phyloP scores from a whole-genome alignment of 805 yeast species.

The Ogataea kodamae region DNA sequence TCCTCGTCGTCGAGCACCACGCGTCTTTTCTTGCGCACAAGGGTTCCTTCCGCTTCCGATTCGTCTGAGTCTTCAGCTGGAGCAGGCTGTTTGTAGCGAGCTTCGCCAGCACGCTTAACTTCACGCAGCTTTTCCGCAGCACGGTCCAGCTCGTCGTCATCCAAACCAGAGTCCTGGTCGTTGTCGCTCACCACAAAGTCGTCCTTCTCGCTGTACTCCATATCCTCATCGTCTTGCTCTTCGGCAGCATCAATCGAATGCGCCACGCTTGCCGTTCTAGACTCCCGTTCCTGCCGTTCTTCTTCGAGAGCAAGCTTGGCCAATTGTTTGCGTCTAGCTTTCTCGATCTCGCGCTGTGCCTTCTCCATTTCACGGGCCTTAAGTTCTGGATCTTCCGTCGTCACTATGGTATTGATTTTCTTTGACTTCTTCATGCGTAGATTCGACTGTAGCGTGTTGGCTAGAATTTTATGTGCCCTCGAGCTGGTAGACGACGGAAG shows the following conservation, averaged over 20 bases:
- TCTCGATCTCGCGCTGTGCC: slow-evolving; percentile 58
- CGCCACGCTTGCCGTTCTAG: slow-evolving; percentile 11
- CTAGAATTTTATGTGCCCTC: slow-evolving; percentile 73
- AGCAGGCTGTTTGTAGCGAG: slow-evolving; percentile 43
- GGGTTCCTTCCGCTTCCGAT: slow-evolving; percentile 46
- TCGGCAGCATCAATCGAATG: slow-evolving; percentile 40
- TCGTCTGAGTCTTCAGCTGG: slow-evolving; percentile 41
- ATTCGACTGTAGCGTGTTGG: slow-evolving; percentile 58
- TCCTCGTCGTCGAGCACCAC: slow-evolving; percentile 49
- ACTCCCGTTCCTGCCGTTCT: slow-evolving; percentile 50
- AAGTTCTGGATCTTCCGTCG: slow-evolving; percentile 62
- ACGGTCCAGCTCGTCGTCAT: slow-evolving; percentile 40
- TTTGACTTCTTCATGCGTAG: slow-evolving; percentile 44
- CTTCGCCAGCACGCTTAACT: slow-evolving; percentile 54
- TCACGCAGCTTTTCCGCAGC: slow-evolving; percentile 58
- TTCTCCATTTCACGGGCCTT: slow-evolving; percentile 66
- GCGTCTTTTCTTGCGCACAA: slow-evolving; percentile 43
- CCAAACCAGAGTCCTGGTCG: slow-evolving; percentile 31
- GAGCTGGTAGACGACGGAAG: slow-evolving; percentile 91
- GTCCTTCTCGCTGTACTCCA: slow-evolving; percentile 32
- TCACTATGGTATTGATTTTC: slow-evolving; percentile 48
- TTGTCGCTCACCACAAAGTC: slow-evolving; percentile 38
- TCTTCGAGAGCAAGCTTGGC: slow-evolving; percentile 50
- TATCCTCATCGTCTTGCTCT: slow-evolving; percentile 34
- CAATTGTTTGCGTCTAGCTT: slow-evolving; percentile 60